phyloP scores from a whole-genome alignment of 2,329 filamentous ascomycete genomes.

The Pseudogymnoascus pannorum region DNA sequence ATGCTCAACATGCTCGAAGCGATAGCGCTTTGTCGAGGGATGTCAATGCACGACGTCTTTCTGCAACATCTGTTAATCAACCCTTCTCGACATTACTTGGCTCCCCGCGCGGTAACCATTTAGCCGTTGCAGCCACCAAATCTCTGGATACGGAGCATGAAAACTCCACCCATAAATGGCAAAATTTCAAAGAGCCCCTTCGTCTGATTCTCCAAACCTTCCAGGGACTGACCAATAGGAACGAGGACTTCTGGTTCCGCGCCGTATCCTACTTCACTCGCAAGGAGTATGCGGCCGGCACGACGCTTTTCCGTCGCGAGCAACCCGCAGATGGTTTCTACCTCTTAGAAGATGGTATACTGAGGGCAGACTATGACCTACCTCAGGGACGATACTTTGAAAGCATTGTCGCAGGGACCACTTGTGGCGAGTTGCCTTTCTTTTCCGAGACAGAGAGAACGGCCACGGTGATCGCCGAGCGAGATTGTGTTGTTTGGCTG shows the following conservation, averaged over 20 bases:
- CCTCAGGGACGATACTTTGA: slow-evolving; percentile 86
- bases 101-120: slow-evolving; percentile 72
- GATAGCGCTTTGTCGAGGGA: slow-evolving; percentile 18
- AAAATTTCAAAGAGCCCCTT: slow-evolving; percentile 81
- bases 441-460: slow-evolving; percentile 86
- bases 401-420: slow-evolving; percentile 87
- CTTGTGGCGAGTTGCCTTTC: slow-evolving; percentile 92
- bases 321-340: slow-evolving; percentile 80
- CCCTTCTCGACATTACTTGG: slow-evolving; percentile 43
- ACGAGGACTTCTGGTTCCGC: slow-evolving; percentile 93
- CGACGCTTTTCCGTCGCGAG: slow-evolving; percentile 69
- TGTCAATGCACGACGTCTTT: slow-evolving; percentile 42
- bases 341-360: slow-evolving; percentile 78
- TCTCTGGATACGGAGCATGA: slow-evolving; percentile 57
- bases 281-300: slow-evolving; percentile 59
- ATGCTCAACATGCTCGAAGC: slow-evolving; percentile 23
- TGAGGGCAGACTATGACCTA: slow-evolving; percentile 83
- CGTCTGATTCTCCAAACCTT: slow-evolving; percentile 94
- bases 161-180: slow-evolving; percentile 54
- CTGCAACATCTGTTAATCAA: slow-evolving; percentile 24
- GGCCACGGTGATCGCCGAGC: slow-evolving; percentile 72
- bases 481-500: slow-evolving; percentile 75
- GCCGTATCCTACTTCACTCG: slow-evolving; percentile 68
- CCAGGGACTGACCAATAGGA: slow-evolving; percentile 73
- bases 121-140: slow-evolving; percentile 69